Conservation (phyloP, 2,329 filamentous ascomycete genomes). For the Talaromyces sp. region DNA sequence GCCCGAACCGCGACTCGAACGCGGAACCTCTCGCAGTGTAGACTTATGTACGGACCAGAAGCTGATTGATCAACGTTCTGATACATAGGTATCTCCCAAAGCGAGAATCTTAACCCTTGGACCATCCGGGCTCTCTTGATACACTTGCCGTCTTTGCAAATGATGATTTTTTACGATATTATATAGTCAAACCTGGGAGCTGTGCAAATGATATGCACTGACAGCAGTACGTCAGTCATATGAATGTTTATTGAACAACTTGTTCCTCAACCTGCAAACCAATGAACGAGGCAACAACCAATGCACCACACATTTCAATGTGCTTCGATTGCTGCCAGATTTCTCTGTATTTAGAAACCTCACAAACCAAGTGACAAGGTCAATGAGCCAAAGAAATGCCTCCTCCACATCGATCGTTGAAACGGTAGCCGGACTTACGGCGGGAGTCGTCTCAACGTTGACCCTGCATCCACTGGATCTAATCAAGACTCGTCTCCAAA, state of each 20-base stretch:
- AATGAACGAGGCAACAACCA: not conserved
- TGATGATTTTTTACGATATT: too few relatives aligned
- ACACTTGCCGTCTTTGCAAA: too few relatives aligned
- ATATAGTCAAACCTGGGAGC: too few relatives aligned
- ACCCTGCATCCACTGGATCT: constrained; percentile 90
- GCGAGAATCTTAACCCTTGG: too few relatives aligned
- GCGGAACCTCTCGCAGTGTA: too few relatives aligned
- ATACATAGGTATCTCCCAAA: too few relatives aligned
- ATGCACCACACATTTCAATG: not conserved
- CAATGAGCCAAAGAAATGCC: constrained; percentile 50
- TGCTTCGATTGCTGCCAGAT: too few relatives aligned
- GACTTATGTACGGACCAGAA: too few relatives aligned
- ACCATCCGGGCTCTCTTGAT: too few relatives aligned
- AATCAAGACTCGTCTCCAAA: constrained; percentile 92
- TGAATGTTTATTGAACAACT: not conserved
- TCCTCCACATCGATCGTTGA: constrained; percentile 77
- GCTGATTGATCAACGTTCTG: too few relatives aligned
- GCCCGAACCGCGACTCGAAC: too few relatives aligned
- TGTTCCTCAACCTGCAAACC: not conserved
- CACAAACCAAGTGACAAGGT: constrained; percentile 2
- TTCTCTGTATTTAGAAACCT: not conserved
- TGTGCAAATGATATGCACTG: too few relatives aligned
- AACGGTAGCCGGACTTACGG: constrained; percentile 82
- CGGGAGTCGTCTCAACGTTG: constrained; percentile 80
- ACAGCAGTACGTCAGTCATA: not conserved